Base-by-base conservation (phyloP, 225 moss, liverwort and hornwort genomes). In the Physcomitrellopsis africana region DNA sequence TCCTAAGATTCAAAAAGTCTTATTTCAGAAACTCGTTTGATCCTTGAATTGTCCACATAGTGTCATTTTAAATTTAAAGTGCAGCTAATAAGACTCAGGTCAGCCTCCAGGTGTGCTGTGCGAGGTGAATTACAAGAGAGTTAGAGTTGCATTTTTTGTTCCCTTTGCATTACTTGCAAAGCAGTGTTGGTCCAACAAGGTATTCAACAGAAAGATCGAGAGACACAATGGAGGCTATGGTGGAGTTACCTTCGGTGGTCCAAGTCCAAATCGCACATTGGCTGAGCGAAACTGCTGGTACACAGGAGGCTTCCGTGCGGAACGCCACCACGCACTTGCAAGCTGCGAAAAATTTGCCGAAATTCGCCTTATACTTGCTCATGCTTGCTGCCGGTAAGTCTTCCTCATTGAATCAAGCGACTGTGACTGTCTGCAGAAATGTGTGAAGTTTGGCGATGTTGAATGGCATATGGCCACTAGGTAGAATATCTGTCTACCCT, bases 281-380 rank as follows among this genome's bases (percentile, higher is more conserved):
- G 95, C 82, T 93, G 2, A 88, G 91, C 75, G 95, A 93, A 74
- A 93, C 95, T 57, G 86, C 91, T 51, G 89, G 95, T 64, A 60
- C 88, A 53, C 82, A 91, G 54, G 91, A 95, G 86, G 85, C 79
- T 60, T 87, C 83, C 60, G 91, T 95, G 45, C 84, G 86, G 64
- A 84, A 83, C 26, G 92, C 92, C 68, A 91, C 92, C 9, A 86
- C 86, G 48, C 89, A 91, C 69, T 77, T 95, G 63, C 91, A 93
- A 64, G 91, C 89, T 65, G 91, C 92, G 0, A 89, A 88, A 61
- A 91, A 75, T 65, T 85, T 83, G 65, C 92, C 95, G 9, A 93
- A 93, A 77, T 91, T 91, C 70, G 78, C 92, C 49, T 55, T 85
- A 18, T 92, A 88, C 76, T 81, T 92, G 66, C 91, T 95, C 51